Base-by-base conservation (phyloP, 352 stramenopile genomes). In the Phytophthora megakarya region DNA sequence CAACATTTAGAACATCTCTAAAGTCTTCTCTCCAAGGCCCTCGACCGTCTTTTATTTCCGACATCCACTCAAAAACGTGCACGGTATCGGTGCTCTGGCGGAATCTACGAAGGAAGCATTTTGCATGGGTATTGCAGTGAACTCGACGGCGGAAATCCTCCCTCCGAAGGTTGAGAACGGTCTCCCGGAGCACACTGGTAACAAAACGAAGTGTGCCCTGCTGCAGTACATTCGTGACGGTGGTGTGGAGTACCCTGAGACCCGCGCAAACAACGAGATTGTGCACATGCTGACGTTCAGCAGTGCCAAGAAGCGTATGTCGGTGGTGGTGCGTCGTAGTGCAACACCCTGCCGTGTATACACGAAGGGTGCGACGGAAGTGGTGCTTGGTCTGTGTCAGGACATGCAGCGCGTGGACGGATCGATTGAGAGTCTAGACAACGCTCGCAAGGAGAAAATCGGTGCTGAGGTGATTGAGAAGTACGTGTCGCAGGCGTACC, bases 241-340 rank as follows among this genome's bases (percentile, higher is more conserved):
- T 33, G 78, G 80, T 6, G 78, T 90, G 7, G 80, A 91, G 28
- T 90, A 93, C 69, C 42, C 75, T 1, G 55, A 21, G 0, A 75
- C 88, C 0, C 84, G 81, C 15, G 67, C 70, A 15, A 70, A 67
- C n/a, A 86, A 74, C 1, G 73, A 89, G 42, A 38, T 92, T 9
- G 77, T 56, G 1, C 86, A 90, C 62, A 93, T 92, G 85, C 73
- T 95, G 9, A 92, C 86, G 40, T 95, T 95, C 61, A 89, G 72
- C 68, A 92, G 79, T 46, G 80, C 86, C 57, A 93, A 91, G 70
- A 94, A 94, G 47, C 82, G 84, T 25, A 92, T 91, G 86, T 91
- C 81, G 5, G 81, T 93, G 5, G 80, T 93, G 4, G 78, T 89
- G 16, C 80, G 81, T 51, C 70, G 62, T 10, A 78, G 68, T 8